These are phyloP conservation scores for Haplosporangium sp. DNA, from an alignment of 371 early-diverging fungal genomes.

Conservation along the genomic window DNA sequence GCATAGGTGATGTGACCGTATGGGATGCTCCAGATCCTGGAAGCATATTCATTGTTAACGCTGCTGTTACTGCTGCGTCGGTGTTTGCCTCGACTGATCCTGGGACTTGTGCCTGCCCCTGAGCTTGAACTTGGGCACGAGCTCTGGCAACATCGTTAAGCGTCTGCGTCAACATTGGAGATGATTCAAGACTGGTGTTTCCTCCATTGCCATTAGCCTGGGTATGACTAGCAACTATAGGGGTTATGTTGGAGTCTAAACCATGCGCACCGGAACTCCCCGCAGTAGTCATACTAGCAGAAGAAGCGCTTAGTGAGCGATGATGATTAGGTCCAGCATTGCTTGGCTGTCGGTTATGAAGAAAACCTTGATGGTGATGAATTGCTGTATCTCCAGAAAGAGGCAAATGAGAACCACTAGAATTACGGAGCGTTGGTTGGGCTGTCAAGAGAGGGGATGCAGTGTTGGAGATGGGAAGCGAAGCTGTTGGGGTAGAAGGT, in stretches of 20 bases:
- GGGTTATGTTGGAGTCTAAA: conserved; percentile 14
- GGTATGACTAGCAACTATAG: conserved; percentile 11
- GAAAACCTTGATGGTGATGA: conserved; percentile 21
- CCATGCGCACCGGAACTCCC: conserved; percentile 9
- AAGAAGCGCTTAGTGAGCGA: conserved; percentile 32
- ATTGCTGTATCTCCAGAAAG: conserved; percentile 12
- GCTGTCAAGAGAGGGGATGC: conserved; percentile 32
- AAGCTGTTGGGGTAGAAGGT: conserved; percentile 20
- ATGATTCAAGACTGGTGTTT: conserved; percentile 26
- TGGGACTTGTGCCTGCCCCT: conserved; percentile 16
- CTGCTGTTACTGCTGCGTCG: conserved; percentile 36
- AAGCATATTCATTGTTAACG: conserved; percentile 23
- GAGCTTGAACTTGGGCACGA: neutral
- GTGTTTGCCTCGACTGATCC: conserved; percentile 26
- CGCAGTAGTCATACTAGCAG: conserved; percentile 5
- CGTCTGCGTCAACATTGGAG: conserved; percentile 15
- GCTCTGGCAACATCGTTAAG: conserved; percentile 9
- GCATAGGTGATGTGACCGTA: conserved; percentile 12
- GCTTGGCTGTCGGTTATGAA: conserved; percentile 32
- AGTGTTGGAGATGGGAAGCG: conserved; percentile 10
- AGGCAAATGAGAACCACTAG: conserved; percentile 8
- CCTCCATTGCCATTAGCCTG: conserved; percentile 16
- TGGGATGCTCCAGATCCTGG: conserved; percentile 9
- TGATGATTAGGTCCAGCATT: conserved; percentile 24
- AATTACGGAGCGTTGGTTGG: conserved; percentile 21